Evolutionary conservation across 148 eudicot species (phyloP), one percentile per base, ranked within the genome.

Genomic region (Camellia sinensis): DNA sequence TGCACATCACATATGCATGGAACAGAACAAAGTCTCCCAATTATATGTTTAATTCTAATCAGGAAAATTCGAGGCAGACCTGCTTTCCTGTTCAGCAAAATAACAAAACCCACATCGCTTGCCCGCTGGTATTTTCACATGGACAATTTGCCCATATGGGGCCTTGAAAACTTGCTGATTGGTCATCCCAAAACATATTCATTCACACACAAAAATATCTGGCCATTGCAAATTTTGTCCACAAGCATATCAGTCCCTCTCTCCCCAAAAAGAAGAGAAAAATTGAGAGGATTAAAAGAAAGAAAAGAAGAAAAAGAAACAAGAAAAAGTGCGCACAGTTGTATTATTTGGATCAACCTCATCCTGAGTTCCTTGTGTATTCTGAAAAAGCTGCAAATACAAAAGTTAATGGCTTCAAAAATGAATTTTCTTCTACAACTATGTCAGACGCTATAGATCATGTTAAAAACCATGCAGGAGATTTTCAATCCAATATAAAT

Each of bases 101-200:
- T 95, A 97, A 83, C 93, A 97, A 91, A 95, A 95, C 18, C 97
- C 99, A 71, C 99, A 95, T 73, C 97, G 89, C 82, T 93, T 93
- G 79, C 99, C 99, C 3, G 86, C 83, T 7, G 97, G 97, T 72
- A 95, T 95, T 80, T 95, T 95, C 54, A 95, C 97, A 88, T 95
- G 99, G 61, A 90, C 84, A 14, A 95, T 83, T 44, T 89, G 91
- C 10, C 99, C 99, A 78, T 86, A 92, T 43, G 87, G 89, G 78
- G n/a, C n/a, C n/a, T 90, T 87, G 69, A 95, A 95, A 64, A 92
- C 78, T 87, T 93, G 93, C 91, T 90, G 76, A 95, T 78, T 85
- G 87, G 22, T 95, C 99, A 76, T 95, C n/a, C 97, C 44, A 94
- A 86, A 48, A 90, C 96, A 86, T 82, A 91, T 17, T 95, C 41